Conservation (phyloP, 352 stramenopile genomes). For the Pythium sukuiense region DNA sequence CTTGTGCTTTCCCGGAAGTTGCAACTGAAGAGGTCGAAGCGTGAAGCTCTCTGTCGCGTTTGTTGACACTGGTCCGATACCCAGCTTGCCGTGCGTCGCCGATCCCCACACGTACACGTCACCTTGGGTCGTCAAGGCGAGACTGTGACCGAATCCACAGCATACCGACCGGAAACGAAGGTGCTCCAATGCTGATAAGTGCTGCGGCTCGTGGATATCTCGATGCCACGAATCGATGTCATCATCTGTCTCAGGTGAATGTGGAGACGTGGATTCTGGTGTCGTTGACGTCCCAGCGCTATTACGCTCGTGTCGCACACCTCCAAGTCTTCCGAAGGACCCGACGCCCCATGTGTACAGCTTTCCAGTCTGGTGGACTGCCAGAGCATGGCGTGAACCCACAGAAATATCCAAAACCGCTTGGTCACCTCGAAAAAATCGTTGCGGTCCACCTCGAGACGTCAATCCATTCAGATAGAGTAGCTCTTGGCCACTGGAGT, state of each 20-base stretch:
- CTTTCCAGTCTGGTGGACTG: slow-evolving; percentile 62
- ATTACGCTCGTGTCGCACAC: slow-evolving; percentile 14
- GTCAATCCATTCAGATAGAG: slow-evolving; percentile 60
- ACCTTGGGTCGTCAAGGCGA: slow-evolving; percentile 61
- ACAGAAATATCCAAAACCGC: slow-evolving; percentile 59
- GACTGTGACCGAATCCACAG: slow-evolving; percentile 68
- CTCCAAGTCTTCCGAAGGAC: slow-evolving; percentile 61
- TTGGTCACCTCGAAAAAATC: slow-evolving; percentile 51
- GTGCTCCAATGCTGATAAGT: slow-evolving; percentile 38
- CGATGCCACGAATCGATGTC: slow-evolving; percentile 52
- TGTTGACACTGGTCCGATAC: slow-evolving; percentile 38
- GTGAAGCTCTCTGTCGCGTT: slow-evolving; percentile 63
- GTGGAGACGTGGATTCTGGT: slow-evolving; percentile 13
- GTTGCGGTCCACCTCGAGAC: slow-evolving; percentile 38
- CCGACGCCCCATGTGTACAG: slow-evolving; percentile 74
- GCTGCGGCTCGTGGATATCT: slow-evolving; percentile 47
- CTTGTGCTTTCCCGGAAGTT: slow-evolving; percentile 22
- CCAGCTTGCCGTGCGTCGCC: slow-evolving; percentile 70
- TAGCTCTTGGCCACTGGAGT: slow-evolving; percentile 4
- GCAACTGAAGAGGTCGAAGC: slow-evolving; percentile 46
- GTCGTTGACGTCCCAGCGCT: neutral
- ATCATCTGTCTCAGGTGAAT: slow-evolving; percentile 16
- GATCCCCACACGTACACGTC: slow-evolving; percentile 80
- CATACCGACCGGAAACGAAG: slow-evolving; percentile 57
- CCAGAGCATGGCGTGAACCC: slow-evolving; percentile 66